Evolutionary conservation across 2,329 filamentous ascomycete species (phyloP).

Genomic region (Dactylella cylindrospora): DNA sequence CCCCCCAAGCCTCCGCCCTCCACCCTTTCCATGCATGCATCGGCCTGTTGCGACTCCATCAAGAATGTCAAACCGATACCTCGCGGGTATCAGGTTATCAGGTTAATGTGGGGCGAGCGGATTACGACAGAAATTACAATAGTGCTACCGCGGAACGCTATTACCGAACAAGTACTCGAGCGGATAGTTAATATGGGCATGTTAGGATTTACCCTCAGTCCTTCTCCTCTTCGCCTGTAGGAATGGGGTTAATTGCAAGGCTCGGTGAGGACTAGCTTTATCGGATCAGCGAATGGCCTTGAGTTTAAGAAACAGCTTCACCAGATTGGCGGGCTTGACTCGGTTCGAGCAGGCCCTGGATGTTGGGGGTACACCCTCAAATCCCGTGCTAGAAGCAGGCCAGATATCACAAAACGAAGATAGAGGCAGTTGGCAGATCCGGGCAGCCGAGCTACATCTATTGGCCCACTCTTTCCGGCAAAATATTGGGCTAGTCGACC

Average conservation of each 20-base stretch:
- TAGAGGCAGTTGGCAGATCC: constrained; percentile 10
- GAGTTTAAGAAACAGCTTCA: neutral
- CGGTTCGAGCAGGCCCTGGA: constrained; percentile 9
- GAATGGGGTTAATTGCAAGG: neutral
- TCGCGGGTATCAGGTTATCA: constrained; percentile 28
- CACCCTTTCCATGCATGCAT: neutral
- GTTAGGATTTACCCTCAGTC: neutral
- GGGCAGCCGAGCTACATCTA: constrained; percentile 23
- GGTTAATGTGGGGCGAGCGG: neutral
- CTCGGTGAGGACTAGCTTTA: neutral
- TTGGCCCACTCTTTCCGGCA: constrained; percentile 31
- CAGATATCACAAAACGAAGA: constrained; percentile 13
- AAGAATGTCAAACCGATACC: constrained; percentile 41
- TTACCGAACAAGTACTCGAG: neutral
- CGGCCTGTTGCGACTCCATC: constrained; percentile 43
- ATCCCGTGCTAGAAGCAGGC: neutral
- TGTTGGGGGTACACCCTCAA: too few relatives aligned
- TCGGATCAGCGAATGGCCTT: neutral
- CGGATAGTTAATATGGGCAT: neutral
- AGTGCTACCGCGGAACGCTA: neutral
- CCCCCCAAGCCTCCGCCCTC: constrained; percentile 23
- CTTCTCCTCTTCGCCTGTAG: neutral
- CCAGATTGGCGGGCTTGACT: neutral
- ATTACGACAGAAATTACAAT: neutral
- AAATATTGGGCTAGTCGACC: constrained; percentile 35